A percentile compares a stretch with the other conserved stretches of the same genome.
Evolutionary conservation across 2,329 filamentous ascomycete species (phyloP).

Genomic region (Paraconiothyrium brasiliense): DNA sequence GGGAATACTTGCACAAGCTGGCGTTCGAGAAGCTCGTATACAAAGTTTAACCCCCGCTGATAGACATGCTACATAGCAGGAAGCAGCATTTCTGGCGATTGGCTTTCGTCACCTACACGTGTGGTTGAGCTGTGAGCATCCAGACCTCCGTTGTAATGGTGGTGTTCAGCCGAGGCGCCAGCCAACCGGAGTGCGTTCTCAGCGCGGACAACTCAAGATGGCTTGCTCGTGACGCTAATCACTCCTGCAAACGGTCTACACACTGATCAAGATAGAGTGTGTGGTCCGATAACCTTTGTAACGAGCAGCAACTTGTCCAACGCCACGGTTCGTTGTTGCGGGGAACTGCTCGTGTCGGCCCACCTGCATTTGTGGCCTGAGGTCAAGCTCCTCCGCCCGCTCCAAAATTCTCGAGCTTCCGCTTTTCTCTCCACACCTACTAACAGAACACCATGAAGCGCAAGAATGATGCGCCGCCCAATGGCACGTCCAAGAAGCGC

Average conservation of each 20-base stretch:
- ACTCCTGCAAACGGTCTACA: slow-evolving; percentile 1
- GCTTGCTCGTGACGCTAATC: slow-evolving; percentile 8
- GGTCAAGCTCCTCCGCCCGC: slow-evolving; percentile 8
- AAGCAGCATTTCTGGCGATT: not conserved
- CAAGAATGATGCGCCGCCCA: slow-evolving; percentile 51
- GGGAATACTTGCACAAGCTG: not conserved
- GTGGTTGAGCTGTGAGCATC: slow-evolving; percentile 1
- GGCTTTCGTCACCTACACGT: not conserved
- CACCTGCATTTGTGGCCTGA: slow-evolving; percentile 13
- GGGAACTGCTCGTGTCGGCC: slow-evolving; percentile 15
- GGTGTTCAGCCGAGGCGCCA: not conserved
- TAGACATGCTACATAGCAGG: not conserved
- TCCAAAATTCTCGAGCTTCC: slow-evolving; percentile 12
- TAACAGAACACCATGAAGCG: slow-evolving; percentile 51
- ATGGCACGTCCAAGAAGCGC: slow-evolving; percentile 54
- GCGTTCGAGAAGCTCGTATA: not conserved
- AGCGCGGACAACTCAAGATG: slow-evolving; percentile 5
- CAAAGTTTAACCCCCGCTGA: not conserved
- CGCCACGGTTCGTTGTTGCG: slow-evolving; percentile 13
- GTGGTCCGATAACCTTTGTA: not conserved
- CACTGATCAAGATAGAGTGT: not conserved
- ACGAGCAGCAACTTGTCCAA: not conserved
- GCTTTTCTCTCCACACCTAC: slow-evolving; percentile 1
- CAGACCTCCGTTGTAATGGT: not conserved
- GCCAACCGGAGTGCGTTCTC: slow-evolving; percentile 24